A percentile compares a stretch with the other conserved stretches of the same genome.
Evolutionary conservation across 2,329 filamentous ascomycete species (phyloP).

Genomic region (Thyridium curvatum): DNA sequence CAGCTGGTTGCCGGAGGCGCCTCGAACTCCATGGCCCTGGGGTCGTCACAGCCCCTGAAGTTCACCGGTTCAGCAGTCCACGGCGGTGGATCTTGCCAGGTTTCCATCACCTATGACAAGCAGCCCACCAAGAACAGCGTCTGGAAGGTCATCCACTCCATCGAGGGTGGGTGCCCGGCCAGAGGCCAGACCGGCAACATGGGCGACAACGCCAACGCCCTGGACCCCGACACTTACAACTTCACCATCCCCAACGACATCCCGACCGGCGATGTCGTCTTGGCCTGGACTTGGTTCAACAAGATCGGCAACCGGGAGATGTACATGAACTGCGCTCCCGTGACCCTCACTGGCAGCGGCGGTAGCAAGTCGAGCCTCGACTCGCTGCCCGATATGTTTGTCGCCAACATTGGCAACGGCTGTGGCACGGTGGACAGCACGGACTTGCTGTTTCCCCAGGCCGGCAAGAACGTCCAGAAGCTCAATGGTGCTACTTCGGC

Average conservation of each 20-base stretch:
- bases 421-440: constrained; percentile 48
- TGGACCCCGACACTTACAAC: constrained; percentile 52
- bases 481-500: constrained; percentile 31
- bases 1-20: constrained; percentile 39
- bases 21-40: constrained; percentile 58
- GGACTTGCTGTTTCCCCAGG: constrained; percentile 63
- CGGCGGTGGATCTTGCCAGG: constrained; percentile 87
- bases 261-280: constrained; percentile 66
- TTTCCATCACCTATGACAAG: constrained; percentile 76
- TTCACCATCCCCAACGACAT: constrained; percentile 69
- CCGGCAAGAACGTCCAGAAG: constrained; percentile 52
- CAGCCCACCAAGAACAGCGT: constrained; percentile 57
- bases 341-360: constrained; percentile 54
- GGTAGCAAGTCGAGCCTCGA: constrained; percentile 48
- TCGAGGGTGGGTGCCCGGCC: constrained; percentile 78
- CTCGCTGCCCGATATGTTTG: constrained; percentile 66
- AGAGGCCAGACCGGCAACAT: constrained; percentile 51
- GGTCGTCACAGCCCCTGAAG: constrained; percentile 51
- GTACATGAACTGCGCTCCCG: constrained; percentile 92
- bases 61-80: constrained; percentile 74
- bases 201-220: constrained; percentile 32
- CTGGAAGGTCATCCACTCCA: constrained; percentile 88
- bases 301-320: constrained; percentile 88
- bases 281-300: constrained; percentile 97
- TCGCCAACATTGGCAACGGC: constrained; percentile 58